Base-by-base conservation (phyloP, 176 grass and related monocot genomes). In the Aegilops bicornis region DNA sequence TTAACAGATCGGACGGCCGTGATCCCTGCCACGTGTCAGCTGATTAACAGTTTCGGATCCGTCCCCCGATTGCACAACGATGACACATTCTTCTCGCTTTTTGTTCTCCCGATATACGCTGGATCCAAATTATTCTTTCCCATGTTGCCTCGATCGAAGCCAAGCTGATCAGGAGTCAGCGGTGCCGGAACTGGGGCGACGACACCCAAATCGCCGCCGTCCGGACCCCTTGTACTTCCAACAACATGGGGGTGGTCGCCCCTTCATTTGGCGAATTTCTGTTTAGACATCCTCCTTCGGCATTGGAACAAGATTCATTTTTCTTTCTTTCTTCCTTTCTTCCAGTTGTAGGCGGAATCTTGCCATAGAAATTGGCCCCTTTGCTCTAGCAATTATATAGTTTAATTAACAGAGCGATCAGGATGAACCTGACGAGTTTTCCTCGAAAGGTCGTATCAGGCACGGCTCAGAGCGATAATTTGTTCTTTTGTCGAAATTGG, bases 91-190 rank as follows among this genome's bases (percentile, higher is more conserved):
- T 45, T 45, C 11, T 45, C 42, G 3, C 42, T 69, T 69, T 23
- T 40, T 20, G 20, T n/a, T n/a, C 13, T 16, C 9, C 69, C 69
- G 20, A 22, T 20, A 9, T 20, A 60, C 0, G 10, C n/a, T 45
- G 40, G 71, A 47, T 74, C 40, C 71, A 27, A 50, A 52, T 17
- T 75, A 75, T 47, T 48, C 10, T 73, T 73, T 73, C 39, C 39
- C 39, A 2, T 73, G 22, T 25, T 43, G 22, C 70, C 71, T 74
- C 71, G 40, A 74, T 74, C 23, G 13, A 47, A 74, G 40, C 6
- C 39, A 16, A 73, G 69, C 40, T 45, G n/a, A 45, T 45, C 37
- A 70, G 47, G 47, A 50, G 47, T 1, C 14, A 50, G 47, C 47
- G 15, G 47, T 4, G 14, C 5, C 14, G 47, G 47, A 50, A 52